Evolutionary conservation across 495 filamentous ascomycete genomes (phyloP), one percentile per base, ranked within the genome.

Genomic region (Aspergillus avenaceus): DNA sequence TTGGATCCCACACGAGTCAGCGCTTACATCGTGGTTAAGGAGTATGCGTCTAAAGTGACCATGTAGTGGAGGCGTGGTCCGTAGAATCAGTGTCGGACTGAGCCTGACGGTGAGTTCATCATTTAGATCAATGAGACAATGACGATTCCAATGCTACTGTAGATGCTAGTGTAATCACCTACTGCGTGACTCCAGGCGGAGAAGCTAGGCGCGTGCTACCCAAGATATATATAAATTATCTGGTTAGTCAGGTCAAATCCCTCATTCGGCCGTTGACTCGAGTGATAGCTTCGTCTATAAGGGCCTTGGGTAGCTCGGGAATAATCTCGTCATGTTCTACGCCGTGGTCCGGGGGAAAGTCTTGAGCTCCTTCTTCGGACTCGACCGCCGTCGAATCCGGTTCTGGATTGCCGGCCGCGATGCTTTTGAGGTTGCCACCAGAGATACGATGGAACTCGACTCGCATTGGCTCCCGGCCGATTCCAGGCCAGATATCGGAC

Each of bases 401-500:
- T 1, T 42, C 50, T 4, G 54, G 27, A 4, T 42, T 34, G 4
- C 55, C 50, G 0, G 51, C 41, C 26, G 47, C 41, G 12, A 52
- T 54, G 38, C 53, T 56, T 37, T 68, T 63, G 0, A 74, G 54
- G 16, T 60, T 60, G 14, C 68, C 71, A 1, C 73, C 73, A 2
- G 67, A 60, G 44, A 75, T 60, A 8, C 72, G 62, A 8, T 56
- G 56, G 19, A 88, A 74, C 43, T 81, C 69, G 42, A 82, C 83
- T 40, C 77, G 74, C 58, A 75, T 72, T 22, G 85, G 84, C 25
- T 74, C 75, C 38, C 79, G 72, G 47, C 76, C 73, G 23, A 88
- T 70, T 5, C 86, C 88, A 0, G 84, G 84, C 93, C 92, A 98
- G 32, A 98, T 83, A 59, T 97, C 95, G 2, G 83, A 81, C 0